Evolutionary conservation across 2,329 filamentous ascomycete genomes (phyloP).

Genomic region (Trichoderma guizhouense): DNA sequence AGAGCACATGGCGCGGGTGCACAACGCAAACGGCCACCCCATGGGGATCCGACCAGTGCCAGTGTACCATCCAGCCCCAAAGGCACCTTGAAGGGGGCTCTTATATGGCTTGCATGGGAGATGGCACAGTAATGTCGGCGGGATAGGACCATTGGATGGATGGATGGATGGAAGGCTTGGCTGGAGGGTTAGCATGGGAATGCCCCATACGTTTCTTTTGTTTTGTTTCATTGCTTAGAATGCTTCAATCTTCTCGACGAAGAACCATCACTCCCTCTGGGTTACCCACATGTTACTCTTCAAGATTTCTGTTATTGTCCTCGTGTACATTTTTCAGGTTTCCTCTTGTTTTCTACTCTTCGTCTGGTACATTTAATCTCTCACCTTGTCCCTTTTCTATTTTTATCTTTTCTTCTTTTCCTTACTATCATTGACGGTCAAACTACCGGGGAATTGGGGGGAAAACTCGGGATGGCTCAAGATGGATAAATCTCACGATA

Average conservation of each 20-base stretch:
- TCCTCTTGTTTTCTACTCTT: slow-evolving; percentile 8
- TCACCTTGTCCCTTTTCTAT: background rate
- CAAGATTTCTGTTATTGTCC: slow-evolving; percentile 18
- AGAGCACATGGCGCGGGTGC: slow-evolving; percentile 22
- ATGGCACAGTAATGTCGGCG: background rate
- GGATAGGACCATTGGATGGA: background rate
- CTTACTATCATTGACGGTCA: background rate
- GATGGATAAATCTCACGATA: slow-evolving; percentile 10
- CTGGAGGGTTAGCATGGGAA: background rate
- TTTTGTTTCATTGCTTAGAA: slow-evolving; percentile 26
- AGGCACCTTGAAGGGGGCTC: background rate
- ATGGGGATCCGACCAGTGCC: background rate
- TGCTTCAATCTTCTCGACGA: slow-evolving; percentile 34
- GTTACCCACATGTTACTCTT: slow-evolving; percentile 18
- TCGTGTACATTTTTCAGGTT: background rate
- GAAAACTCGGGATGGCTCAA: background rate
- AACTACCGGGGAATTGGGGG: background rate
- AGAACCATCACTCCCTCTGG: slow-evolving; percentile 20
- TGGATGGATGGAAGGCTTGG: background rate
- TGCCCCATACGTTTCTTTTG: slow-evolving; percentile 10
- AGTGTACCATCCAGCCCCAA: slow-evolving; percentile 5
- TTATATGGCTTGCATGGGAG: background rate
- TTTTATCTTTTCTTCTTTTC: background rate
- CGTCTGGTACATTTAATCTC: background rate
- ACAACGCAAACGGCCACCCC: slow-evolving; percentile 2